Base-by-base conservation (phyloP, 345 rosid genomes). In the Jatropha curcas region DNA sequence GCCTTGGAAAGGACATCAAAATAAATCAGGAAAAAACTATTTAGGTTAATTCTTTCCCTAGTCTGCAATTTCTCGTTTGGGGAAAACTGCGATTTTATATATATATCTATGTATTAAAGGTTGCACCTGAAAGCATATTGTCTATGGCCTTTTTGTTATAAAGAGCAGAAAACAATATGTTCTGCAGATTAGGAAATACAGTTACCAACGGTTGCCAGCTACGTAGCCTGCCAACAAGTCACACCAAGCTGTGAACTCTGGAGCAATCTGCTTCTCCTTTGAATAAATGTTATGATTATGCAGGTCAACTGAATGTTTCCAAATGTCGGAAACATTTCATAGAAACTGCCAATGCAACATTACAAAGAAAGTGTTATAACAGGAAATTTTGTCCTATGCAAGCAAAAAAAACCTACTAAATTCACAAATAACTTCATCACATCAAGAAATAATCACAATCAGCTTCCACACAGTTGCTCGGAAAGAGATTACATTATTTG, bases 131-230 rank as follows among this genome's bases (percentile, higher is more conserved):
- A 57, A 79, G 60, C 30, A 80, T 79, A 73, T 74, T 84, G 13
- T 82, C 81, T n/a, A n/a, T n/a, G 0, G 86, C 87, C 68, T 84
- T 86, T 66, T 82, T 84, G 76, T 88, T 90, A 84, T 85, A 85
- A 68, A 88, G 86, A 45, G 86, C n/a, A 71, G 28, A 85, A 66
- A 60, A 86, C 88, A 4, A 89, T 71, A 67, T 80, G 81, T 73
- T 88, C 94, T 6, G 92, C 90, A 9, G 92, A 92, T 75, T 86
- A 86, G 24, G 90, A 85, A 58, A 88, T 74, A 55, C 89, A 72
- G 66, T 85, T 84, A 73, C 86, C 85, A 61, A 81, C 72, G 48
- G 82, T 70, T 55, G n/a, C 90, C 90, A 1, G 90, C 90, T 16
- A 81, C 73, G 67, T 84, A 84, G 52, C 86, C 90, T 12, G 88